These are phyloP conservation scores for Nemania sp. DNA, from an alignment of 2,329 filamentous ascomycete species.

Conservation along the genomic window DNA sequence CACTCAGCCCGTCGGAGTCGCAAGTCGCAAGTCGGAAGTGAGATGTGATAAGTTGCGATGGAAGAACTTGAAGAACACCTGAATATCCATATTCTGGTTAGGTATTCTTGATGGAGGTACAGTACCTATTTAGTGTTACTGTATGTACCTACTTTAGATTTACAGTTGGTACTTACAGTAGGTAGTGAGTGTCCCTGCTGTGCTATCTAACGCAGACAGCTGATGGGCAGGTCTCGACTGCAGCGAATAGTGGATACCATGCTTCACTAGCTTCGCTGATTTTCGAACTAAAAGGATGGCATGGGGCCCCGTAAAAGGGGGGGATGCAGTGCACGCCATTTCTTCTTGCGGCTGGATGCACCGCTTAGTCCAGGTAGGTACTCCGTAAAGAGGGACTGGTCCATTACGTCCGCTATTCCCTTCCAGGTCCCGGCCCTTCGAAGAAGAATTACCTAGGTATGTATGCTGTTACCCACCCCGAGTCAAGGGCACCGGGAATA, in stretches of 20 bases:
- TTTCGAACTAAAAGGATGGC: constrained; percentile 11
- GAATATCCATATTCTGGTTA: too few relatives aligned
- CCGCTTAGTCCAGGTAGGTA: constrained; percentile 28
- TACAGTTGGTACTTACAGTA: too few relatives aligned
- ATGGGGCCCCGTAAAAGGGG: constrained; percentile 35
- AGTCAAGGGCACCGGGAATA: background rate
- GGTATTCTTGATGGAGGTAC: too few relatives aligned
- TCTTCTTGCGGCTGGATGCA: constrained; percentile 22
- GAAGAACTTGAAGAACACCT: constrained; percentile 4
- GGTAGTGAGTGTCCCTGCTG: constrained; percentile 1
- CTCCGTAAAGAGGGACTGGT: too few relatives aligned
- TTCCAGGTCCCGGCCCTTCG: background rate
- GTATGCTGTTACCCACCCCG: background rate
- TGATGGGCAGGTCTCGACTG: constrained; percentile 14
- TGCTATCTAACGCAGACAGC: background rate
- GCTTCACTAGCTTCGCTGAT: constrained; percentile 1
- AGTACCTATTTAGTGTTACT: too few relatives aligned
- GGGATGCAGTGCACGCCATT: constrained; percentile 8
- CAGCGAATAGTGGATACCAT: constrained; percentile 5
- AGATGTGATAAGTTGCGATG: constrained; percentile 18
- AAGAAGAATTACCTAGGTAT: too few relatives aligned
- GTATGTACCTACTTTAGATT: too few relatives aligned
- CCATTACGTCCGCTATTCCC: background rate
- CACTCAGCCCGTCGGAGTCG: too few relatives aligned
- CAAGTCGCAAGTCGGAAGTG: constrained; percentile 7